These are phyloP conservation scores for Fusarium sp. DNA, from an alignment of 2,329 filamentous ascomycete genomes.

Conservation along the genomic window DNA sequence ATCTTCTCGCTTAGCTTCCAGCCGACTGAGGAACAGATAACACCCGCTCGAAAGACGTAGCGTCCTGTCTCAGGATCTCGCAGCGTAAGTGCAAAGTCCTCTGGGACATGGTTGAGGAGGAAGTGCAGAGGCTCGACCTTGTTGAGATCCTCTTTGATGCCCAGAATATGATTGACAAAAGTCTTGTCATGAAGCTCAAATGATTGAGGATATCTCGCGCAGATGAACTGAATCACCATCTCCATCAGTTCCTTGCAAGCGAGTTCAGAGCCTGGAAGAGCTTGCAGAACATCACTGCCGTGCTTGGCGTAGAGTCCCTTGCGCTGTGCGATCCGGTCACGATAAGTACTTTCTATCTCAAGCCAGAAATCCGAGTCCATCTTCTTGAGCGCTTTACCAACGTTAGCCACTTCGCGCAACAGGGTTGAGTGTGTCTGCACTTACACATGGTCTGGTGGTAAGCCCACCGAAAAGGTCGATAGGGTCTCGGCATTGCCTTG, in stretches of 20 bases:
- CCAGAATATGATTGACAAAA: conserved; percentile 76
- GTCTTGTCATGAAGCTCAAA: conserved; percentile 71
- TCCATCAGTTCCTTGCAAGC: conserved; percentile 90
- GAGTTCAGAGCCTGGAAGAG: conserved; percentile 78
- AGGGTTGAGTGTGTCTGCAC: neutral
- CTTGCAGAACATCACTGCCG: conserved; percentile 71
- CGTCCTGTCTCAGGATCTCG: conserved; percentile 76
- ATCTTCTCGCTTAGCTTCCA: conserved; percentile 84
- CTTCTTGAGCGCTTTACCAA: conserved; percentile 73
- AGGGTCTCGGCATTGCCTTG: conserved; percentile 77
- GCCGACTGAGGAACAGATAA: conserved; percentile 82
- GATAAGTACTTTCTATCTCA: conserved; percentile 83
- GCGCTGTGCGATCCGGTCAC: conserved; percentile 73
- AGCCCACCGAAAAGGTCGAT: conserved; percentile 82
- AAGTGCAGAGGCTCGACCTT: conserved; percentile 73
- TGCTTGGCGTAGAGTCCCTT: conserved; percentile 71
- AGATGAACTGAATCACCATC: conserved; percentile 84
- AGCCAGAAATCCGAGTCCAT: conserved; percentile 88
- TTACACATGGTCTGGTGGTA: conserved; percentile 94
- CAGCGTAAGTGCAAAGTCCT: conserved; percentile 84
- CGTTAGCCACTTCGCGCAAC: conserved; percentile 46
- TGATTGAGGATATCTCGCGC: conserved; percentile 78
- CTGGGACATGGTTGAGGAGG: conserved; percentile 80
- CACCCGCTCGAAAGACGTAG: conserved; percentile 79
- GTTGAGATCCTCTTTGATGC: conserved; percentile 69